Conservation (phyloP, 2,329 filamentous ascomycete species). For the Aspergillus ustus region DNA sequence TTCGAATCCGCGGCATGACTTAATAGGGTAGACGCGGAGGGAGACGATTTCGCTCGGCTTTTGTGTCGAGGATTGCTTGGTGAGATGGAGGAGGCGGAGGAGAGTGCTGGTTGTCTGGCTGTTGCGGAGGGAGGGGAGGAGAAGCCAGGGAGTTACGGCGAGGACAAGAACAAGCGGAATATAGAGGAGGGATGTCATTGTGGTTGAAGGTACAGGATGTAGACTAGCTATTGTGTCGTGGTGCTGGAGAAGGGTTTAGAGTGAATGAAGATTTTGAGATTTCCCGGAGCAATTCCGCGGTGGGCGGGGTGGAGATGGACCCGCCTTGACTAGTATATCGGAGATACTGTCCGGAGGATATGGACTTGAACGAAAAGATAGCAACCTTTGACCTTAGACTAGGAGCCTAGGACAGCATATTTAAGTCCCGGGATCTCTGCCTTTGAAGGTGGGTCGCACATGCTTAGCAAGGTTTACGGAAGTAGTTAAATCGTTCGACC, state of each 20-base stretch:
- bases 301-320: not conserved
- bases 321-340: not conserved
- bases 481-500: not conserved
- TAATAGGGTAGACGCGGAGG: slow-evolving; percentile 67
- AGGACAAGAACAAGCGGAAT: not conserved
- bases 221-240: not conserved
- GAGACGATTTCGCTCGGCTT: slow-evolving; percentile 36
- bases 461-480: not conserved
- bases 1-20: slow-evolving; percentile 67
- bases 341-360: not conserved
- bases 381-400: not conserved
- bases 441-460: not conserved
- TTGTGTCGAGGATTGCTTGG: slow-evolving; percentile 6
- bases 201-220: not conserved
- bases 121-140: slow-evolving; percentile 21
- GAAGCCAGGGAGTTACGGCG: slow-evolving; percentile 1
- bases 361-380: not conserved
- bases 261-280: not conserved
- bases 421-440: not conserved
- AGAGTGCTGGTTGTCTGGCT: slow-evolving; percentile 7
- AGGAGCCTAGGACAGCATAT: not conserved
- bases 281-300: not conserved
- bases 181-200: not conserved
- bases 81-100: slow-evolving; percentile 18
- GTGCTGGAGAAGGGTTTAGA: not conserved